Percentiles rank a stretch among this genome's conserved stretches.
These are phyloP conservation scores for Teratosphaeria epicoccoides DNA, from an alignment of 2,329 filamentous ascomycete species.

Conservation along the genomic window DNA sequence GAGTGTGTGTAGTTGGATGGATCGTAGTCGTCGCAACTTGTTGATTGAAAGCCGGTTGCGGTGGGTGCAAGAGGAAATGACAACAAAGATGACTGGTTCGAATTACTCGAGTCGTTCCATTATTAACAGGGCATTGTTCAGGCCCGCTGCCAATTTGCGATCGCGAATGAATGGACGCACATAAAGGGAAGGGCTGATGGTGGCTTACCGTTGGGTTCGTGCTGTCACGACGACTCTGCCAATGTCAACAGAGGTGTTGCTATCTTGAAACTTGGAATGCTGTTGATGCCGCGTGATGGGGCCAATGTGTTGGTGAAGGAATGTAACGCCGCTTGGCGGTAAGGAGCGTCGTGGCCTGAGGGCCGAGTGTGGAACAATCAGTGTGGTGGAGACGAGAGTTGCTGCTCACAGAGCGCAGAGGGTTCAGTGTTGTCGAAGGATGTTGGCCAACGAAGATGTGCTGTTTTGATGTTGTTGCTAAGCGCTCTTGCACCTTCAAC, in stretches of 20 bases:
- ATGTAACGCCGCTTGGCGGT: background rate
- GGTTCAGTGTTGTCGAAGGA: background rate
- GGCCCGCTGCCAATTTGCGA: background rate
- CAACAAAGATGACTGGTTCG: background rate
- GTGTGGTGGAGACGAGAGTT: background rate
- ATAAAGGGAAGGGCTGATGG: constrained; percentile 6
- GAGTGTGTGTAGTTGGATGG: background rate
- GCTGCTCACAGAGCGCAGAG: constrained; percentile 5
- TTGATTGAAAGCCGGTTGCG: background rate
- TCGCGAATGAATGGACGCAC: background rate
- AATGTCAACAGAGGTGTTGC: constrained; percentile 6
- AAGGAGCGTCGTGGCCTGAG: background rate
- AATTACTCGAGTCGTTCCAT: background rate
- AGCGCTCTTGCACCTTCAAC: background rate
- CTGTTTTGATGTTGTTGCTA: background rate
- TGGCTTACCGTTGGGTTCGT: background rate
- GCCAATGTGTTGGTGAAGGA: background rate
- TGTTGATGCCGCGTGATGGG: constrained; percentile 6
- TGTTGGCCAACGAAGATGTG: background rate
- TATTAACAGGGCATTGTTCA: background rate
- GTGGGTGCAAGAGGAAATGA: background rate
- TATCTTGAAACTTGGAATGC: constrained; percentile 11
- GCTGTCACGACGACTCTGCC: background rate
- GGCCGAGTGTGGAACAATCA: background rate
- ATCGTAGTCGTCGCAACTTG: background rate